Evolutionary conservation across 257 asterid species (phyloP).

Genomic region (Echites panduratus): DNA sequence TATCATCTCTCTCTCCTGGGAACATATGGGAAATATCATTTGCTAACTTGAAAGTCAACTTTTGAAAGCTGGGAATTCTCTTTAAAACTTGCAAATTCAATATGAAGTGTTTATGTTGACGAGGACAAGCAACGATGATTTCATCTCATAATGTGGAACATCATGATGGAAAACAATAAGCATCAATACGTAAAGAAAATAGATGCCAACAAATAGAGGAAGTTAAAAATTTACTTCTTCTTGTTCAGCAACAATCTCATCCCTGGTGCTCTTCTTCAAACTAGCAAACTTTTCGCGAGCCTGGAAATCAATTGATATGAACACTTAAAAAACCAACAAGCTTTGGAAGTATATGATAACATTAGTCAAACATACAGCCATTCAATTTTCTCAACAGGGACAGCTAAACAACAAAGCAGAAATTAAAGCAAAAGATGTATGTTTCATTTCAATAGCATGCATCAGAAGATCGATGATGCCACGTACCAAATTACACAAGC

Average conservation of each 20-base stretch:
- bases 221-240: constrained; percentile 62
- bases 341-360: neutral
- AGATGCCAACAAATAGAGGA: neutral
- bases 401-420: constrained; percentile 3
- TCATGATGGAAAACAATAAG: constrained; percentile 1
- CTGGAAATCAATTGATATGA: constrained; percentile 33
- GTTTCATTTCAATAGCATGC: neutral
- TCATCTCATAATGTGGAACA: constrained; percentile 3
- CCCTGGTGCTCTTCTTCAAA: constrained; percentile 78
- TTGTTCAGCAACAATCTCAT: constrained; percentile 77
- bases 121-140: neutral
- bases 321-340: constrained; percentile 9
- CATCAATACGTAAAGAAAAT: neutral
- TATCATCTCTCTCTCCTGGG: no score
- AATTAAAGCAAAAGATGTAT: neutral
- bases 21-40: no score
- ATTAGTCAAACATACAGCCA: neutral
- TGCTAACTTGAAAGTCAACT: no score
- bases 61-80: no score
- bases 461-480: neutral
- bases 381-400: neutral
- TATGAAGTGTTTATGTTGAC: no score
- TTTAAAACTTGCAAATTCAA: no score
- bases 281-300: constrained; percentile 84
- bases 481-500: neutral